Evolutionary conservation across 768 basidiomycete species (phyloP).

Genomic region (Suillus americanus): DNA sequence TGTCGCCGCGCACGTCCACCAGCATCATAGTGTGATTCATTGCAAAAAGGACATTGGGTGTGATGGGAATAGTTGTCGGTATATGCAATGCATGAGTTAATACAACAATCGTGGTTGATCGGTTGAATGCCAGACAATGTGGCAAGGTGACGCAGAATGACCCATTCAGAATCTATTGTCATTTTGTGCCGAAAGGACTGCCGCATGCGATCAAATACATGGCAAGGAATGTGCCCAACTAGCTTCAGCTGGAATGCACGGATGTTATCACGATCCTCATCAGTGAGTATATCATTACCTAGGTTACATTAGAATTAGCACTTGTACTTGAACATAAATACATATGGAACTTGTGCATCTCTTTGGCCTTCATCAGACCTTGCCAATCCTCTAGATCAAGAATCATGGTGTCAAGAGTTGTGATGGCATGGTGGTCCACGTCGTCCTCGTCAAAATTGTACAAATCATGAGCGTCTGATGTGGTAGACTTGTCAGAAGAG

Average conservation of each 20-base stretch:
- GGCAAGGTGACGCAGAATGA: slow-evolving; percentile 16
- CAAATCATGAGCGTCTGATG: no score
- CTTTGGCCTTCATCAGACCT: no score
- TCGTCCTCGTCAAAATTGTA: no score
- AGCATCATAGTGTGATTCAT: slow-evolving; percentile 23
- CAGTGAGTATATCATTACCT: slow-evolving; percentile 21
- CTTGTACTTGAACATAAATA: no score
- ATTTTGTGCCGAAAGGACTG: slow-evolving; percentile 24
- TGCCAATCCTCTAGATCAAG: no score
- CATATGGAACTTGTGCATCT: no score
- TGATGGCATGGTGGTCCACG: no score
- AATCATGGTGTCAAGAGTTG: no score
- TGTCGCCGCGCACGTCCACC: slow-evolving; percentile 21
- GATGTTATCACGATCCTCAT: slow-evolving; percentile 29
- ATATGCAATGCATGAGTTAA: slow-evolving; percentile 20
- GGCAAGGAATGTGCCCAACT: slow-evolving; percentile 24
- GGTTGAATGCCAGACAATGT: slow-evolving; percentile 16
- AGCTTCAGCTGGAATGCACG: slow-evolving; percentile 25
- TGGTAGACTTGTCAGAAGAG: no score
- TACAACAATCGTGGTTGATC: slow-evolving; percentile 31
- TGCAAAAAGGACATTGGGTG: slow-evolving; percentile 36
- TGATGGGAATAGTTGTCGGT: background rate
- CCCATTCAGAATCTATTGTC: slow-evolving; percentile 25
- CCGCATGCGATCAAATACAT: slow-evolving; percentile 28
- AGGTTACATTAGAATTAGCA: no score